Evolutionary conservation across 108 stramenopile genomes (phyloP), one percentile per base, ranked within the genome.

Genomic region (Schizochytrium sp.): DNA sequence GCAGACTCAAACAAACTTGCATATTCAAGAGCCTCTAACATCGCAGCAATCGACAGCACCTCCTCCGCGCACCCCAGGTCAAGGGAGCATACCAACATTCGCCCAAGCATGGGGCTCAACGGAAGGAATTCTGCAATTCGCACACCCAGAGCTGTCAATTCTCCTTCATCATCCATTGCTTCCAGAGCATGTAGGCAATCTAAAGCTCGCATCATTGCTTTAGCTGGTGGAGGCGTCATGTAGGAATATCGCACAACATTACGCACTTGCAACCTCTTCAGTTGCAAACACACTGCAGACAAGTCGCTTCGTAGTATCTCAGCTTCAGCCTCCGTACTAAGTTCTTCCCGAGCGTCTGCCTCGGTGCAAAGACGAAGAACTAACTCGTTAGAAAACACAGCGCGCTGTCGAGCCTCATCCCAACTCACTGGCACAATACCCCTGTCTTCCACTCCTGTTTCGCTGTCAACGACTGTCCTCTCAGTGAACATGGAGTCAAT

Each of bases 401-500:
- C 3, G 64, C 64, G 64, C 64, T 69, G 64, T 69, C 44, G 42
- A 7, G 64, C 64, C 15, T 3, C 64, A 38, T 69, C 64, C 42
- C 64, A 44, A 8, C 2, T 69, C 64, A 69, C 64, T 7, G 64
- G 19, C 64, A 69, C 64, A 4, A 69, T 3, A 44, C 2, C 64
- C 7, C 28, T 8, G 1, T 15, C 64, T 38, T 69, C 64, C 19
- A 15, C 64, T 8, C 64, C 64, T 8, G 64, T 69, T 10, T 69
- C 64, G 64, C 64, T 28, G 28, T 69, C 64, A 12, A 7, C 7
- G 19, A 69, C 64, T 7, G 12, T 69, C 5, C 64, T 38, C 64
- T 69, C 64, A 7, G 64, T 38, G 2, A 69, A 38, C 64, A 69
- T 69, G 10, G 64, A 69, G 64, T 69, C 64, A 38, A 69, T 44